Evolutionary conservation across 2,329 filamentous ascomycete species (phyloP).

Genomic region (Trichoderma koningii): DNA sequence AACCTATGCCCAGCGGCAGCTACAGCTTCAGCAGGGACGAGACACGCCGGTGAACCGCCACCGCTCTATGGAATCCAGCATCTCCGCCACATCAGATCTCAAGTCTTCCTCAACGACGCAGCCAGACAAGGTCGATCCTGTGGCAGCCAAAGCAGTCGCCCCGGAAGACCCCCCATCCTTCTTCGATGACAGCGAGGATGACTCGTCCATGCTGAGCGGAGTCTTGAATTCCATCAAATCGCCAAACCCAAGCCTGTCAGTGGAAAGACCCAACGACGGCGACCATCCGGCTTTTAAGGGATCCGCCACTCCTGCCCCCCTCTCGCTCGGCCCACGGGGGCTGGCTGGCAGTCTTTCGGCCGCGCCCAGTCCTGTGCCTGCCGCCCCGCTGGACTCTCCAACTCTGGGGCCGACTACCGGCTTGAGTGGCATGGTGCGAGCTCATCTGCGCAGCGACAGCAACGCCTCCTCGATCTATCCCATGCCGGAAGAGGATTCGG

Average conservation of each 20-base stretch:
- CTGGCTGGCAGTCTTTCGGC: constrained; percentile 9
- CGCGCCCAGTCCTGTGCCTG: constrained; percentile 19
- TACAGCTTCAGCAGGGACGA: constrained; percentile 76
- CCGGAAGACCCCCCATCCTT: constrained; percentile 47
- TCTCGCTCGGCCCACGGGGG: constrained; percentile 39
- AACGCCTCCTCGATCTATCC: constrained; percentile 78
- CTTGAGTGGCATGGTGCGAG: constrained; percentile 77
- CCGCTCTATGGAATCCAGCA: constrained; percentile 49
- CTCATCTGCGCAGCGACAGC: constrained; percentile 82
- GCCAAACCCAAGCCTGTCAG: constrained; percentile 44
- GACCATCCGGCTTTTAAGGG: constrained; percentile 58
- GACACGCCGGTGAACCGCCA: constrained; percentile 58
- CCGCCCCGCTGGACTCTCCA: constrained; percentile 65
- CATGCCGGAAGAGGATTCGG: constrained; percentile 4
- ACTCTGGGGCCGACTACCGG: constrained; percentile 71
- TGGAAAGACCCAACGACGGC: constrained; percentile 54
- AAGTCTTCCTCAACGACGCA: constrained; percentile 52
- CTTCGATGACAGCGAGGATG: constrained; percentile 48
- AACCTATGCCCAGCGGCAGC: constrained; percentile 78
- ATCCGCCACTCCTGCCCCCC: constrained; percentile 48
- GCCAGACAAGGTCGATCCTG: constrained; percentile 40
- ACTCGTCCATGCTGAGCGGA: constrained; percentile 34
- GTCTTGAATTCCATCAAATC: constrained; percentile 27
- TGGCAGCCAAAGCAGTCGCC: constrained; percentile 36
- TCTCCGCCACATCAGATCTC: constrained; percentile 41